phyloP scores from a whole-genome alignment of 2,329 filamentous ascomycete genomes.

The Alternaria alternata region DNA sequence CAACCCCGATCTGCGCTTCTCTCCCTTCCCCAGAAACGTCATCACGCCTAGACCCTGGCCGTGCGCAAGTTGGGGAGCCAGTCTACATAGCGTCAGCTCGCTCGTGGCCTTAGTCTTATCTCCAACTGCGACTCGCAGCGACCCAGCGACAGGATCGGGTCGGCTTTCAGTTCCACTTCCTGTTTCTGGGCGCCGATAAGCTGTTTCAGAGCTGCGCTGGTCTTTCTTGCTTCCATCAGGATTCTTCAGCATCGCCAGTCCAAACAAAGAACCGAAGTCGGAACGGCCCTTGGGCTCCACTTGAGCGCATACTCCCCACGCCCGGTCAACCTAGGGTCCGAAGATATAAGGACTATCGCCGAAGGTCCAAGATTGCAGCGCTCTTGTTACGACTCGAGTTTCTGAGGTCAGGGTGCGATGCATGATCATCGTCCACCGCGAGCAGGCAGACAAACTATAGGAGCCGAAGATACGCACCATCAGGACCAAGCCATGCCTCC shows the following conservation, averaged over 20 bases:
- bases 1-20: slow-evolving; percentile 13
- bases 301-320: slow-evolving; percentile 38
- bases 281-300: slow-evolving; percentile 37
- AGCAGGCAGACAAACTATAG: slow-evolving; percentile 30
- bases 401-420: slow-evolving; percentile 25
- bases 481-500: slow-evolving; percentile 33
- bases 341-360: slow-evolving; percentile 7
- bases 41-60: slow-evolving; percentile 24
- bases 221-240: slow-evolving; percentile 10
- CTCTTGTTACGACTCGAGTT: not conserved
- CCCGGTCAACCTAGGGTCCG: slow-evolving; percentile 19
- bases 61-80: slow-evolving; percentile 30
- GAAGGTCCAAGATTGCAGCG: not conserved
- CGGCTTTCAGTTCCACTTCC: not conserved
- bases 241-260: slow-evolving; percentile 7
- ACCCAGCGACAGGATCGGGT: slow-evolving; percentile 11
- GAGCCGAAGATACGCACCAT: slow-evolving; percentile 24
- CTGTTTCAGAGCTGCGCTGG: slow-evolving; percentile 10
- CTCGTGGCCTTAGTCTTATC: slow-evolving; percentile 25
- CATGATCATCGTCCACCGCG: slow-evolving; percentile 37
- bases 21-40: slow-evolving; percentile 28
- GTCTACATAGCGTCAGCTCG: slow-evolving; percentile 28
- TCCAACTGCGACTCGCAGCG: slow-evolving; percentile 24
- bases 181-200: not conserved
- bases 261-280: slow-evolving; percentile 43